Percentiles rank a stretch among this genome's conserved stretches.
Conservation (phyloP, 1,139 yeast genomes). For the Nakaseomyces bracarensis region DNA sequence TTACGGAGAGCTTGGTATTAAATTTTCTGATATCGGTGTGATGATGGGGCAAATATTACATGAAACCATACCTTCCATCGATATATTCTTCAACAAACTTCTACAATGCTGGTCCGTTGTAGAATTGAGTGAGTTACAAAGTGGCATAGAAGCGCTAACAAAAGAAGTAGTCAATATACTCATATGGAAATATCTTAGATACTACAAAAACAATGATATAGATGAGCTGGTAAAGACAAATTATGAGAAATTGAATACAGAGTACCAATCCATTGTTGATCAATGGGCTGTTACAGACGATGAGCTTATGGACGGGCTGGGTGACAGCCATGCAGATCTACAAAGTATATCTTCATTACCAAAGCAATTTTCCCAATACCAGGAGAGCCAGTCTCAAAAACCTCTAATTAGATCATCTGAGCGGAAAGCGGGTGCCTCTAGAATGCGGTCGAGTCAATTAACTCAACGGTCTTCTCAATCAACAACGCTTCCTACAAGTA, state of each 20-base stretch:
- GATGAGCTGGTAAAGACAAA: slow-evolving; percentile 9
- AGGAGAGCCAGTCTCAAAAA: slow-evolving; percentile 7
- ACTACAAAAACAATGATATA: slow-evolving; percentile 12
- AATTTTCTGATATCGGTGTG: slow-evolving; percentile 15
- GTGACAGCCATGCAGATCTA: not conserved
- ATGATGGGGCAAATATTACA: slow-evolving; percentile 16
- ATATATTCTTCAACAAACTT: slow-evolving; percentile 22
- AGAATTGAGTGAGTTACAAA: slow-evolving; percentile 9
- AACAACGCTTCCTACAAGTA: slow-evolving; percentile 5
- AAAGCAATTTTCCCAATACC: slow-evolving; percentile 5
- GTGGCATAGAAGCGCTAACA: slow-evolving; percentile 14
- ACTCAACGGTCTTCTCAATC: slow-evolving; percentile 5
- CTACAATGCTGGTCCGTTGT: slow-evolving; percentile 28
- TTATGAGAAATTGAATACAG: slow-evolving; percentile 12
- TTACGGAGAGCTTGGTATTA: slow-evolving; percentile 19
- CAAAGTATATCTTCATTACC: not conserved
- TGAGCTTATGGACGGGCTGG: slow-evolving; percentile 7
- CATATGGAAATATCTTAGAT: slow-evolving; percentile 16
- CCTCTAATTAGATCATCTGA: slow-evolving; percentile 9
- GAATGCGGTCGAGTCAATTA: not conserved
- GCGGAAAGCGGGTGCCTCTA: not conserved
- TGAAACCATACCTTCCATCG: slow-evolving; percentile 19
- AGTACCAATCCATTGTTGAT: slow-evolving; percentile 18
- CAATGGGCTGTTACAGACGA: slow-evolving; percentile 21
- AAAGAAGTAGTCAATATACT: slow-evolving; percentile 19